Base-by-base conservation (phyloP, 441 rosid genomes). In the Populus hybrid region DNA sequence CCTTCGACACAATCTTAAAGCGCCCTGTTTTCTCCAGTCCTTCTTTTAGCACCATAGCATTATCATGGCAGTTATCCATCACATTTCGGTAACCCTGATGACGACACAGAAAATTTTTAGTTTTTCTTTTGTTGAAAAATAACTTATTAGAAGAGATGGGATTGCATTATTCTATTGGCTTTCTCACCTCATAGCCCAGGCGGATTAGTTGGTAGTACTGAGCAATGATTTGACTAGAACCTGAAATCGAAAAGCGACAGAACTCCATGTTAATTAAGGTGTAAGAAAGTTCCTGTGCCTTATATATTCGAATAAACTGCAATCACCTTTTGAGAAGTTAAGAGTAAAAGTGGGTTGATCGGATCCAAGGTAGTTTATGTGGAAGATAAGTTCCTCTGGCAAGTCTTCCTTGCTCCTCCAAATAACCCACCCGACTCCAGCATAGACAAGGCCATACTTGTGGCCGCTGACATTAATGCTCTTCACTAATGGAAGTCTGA, bases 311-410 rank as follows among this genome's bases (percentile, higher is more conserved):
- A 18, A 32, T 3, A 11, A 68, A 11, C 21, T 12, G 21, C 36
- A 34, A 24, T 26, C 71, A 88, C 92, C 97, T 83, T 94, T 93
- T 38, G 98, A 94, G 91, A 94, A 94, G 78, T 94, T 93, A 81
- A 94, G 98, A 21, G 97, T 94, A 83, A 94, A 93, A n/a, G 98
- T 94, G 77, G 97, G 97, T 78, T 91, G 98, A 84, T 94, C 98
- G 71, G 98, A 82, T 61, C 98, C 97, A 19, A 94, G 97, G 74
- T 94, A 94, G 75, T 94, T 94, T 67, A 94, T 94, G 80, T 94
- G 98, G 86, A 93, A 94, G 80, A 93, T 91, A 70, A 94, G 97
- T 69, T 93, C 98, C 32, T 94, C 98, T 74, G 98, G 98, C 86
- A 93, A 86, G 74, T 94, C 97, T 8, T 85, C 93, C 78, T 91